A percentile compares a stretch with the other conserved stretches of the same genome.
Conservation (phyloP, 495 filamentous ascomycete genomes). For the Penicillium samsonianum region DNA sequence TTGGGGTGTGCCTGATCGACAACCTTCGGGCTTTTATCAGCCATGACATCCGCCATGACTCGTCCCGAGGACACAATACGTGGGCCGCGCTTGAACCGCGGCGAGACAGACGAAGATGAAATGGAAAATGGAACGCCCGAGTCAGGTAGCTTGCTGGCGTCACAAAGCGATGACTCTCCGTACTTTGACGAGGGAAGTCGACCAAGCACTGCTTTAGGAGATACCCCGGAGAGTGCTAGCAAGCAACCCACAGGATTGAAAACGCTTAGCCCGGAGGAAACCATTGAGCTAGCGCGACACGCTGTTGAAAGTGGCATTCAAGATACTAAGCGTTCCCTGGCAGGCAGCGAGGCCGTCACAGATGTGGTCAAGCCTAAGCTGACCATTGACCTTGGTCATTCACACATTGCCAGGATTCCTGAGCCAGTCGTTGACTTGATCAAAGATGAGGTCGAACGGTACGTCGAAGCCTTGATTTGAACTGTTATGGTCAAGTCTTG, state of each 20-base stretch:
- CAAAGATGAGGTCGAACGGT: constrained; percentile 91
- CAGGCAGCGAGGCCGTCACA: constrained; percentile 66
- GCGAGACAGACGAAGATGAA: constrained; percentile 39
- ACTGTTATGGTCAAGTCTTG: not conserved
- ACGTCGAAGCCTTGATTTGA: constrained; percentile 25
- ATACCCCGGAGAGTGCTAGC: constrained; percentile 21
- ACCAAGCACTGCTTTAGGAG: constrained; percentile 35
- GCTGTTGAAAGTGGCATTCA: constrained; percentile 67
- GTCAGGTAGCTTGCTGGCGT: constrained; percentile 22
- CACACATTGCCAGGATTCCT: constrained; percentile 75
- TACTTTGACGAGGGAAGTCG: constrained; percentile 35
- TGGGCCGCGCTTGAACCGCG: constrained; percentile 36
- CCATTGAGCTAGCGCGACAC: constrained; percentile 58
- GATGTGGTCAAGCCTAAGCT: constrained; percentile 73
- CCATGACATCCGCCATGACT: constrained; percentile 43
- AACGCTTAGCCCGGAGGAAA: constrained; percentile 45
- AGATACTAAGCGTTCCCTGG: constrained; percentile 67
- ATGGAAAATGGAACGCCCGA: constrained; percentile 27
- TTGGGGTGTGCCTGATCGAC: constrained; percentile 4
- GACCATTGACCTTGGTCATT: constrained; percentile 86
- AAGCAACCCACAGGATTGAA: constrained; percentile 30
- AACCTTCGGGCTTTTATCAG: constrained; percentile 6
- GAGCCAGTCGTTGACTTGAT: constrained; percentile 91
- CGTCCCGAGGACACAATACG: constrained; percentile 44
- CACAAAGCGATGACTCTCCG: constrained; percentile 30